Conservation (phyloP, 2,329 filamentous ascomycete species). For the Calcarisporium arbuscula region DNA sequence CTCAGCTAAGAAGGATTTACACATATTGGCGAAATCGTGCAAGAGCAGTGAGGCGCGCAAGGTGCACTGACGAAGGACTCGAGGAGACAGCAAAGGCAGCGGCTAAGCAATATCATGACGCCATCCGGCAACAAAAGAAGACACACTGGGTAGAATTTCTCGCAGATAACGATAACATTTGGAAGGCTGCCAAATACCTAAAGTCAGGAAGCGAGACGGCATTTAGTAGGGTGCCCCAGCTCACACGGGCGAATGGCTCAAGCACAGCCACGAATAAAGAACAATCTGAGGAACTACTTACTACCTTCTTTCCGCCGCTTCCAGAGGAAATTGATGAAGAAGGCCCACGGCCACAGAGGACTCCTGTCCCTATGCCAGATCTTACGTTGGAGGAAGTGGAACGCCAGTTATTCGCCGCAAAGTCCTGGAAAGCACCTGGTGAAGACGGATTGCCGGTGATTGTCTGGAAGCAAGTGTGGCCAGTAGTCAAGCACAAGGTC, state of each 20-base stretch:
- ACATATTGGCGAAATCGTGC: too few species aligned
- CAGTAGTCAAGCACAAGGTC: conserved; percentile 6
- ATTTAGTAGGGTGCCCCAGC: conserved; percentile 17
- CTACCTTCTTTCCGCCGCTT: conserved; percentile 13
- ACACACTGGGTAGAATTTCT: conserved; percentile 18
- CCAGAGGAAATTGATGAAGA: conserved; percentile 11
- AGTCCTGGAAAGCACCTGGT: conserved; percentile 14
- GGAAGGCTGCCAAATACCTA: conserved; percentile 22
- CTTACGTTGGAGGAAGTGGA: conserved; percentile 15
- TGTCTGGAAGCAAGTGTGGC: conserved; percentile 11
- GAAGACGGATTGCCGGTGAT: conserved; percentile 12
- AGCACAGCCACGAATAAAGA: conserved; percentile 9
- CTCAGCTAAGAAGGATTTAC: too few species aligned
- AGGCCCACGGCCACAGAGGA: conserved; percentile 6
- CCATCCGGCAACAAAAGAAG: conserved; percentile 20
- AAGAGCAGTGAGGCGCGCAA: too few species aligned
- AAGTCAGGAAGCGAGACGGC: conserved; percentile 13
- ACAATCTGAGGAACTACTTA: conserved; percentile 13
- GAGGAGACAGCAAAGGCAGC: too few species aligned
- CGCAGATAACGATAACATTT: conserved; percentile 21
- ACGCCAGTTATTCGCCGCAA: conserved; percentile 11
- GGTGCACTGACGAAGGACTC: too few species aligned
- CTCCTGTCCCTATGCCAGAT: conserved; percentile 7
- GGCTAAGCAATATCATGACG: too few species aligned
- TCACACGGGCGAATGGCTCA: conserved; percentile 13